A percentile compares a stretch with the other conserved stretches of the same genome.
These are phyloP conservation scores for Pseudogymnoascus sp. DNA, from an alignment of 2,329 filamentous ascomycete species.

Conservation along the genomic window DNA sequence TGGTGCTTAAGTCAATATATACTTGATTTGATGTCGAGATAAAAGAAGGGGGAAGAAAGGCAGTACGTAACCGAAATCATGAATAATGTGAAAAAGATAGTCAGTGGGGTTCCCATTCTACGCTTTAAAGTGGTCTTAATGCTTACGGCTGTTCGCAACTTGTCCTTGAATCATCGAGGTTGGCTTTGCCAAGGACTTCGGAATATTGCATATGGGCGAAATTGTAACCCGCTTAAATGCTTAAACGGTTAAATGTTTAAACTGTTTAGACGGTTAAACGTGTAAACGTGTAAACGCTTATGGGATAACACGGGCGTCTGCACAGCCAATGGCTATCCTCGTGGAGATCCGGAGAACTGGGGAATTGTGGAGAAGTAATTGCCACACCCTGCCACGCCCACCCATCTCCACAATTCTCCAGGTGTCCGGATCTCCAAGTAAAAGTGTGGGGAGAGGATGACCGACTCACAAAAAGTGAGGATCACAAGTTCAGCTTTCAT, in stretches of 20 bases:
- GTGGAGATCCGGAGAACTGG: neutral
- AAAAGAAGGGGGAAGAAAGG: neutral
- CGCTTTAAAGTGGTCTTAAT: neutral
- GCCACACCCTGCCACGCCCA: no score
- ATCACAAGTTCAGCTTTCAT: neutral
- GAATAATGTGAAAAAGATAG: neutral
- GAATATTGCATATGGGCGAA: slow-evolving; percentile 13
- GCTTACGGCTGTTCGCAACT: neutral
- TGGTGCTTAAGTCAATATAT: neutral
- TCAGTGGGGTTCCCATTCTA: neutral
- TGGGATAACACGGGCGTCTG: neutral
- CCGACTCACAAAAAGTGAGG: neutral
- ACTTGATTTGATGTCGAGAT: neutral
- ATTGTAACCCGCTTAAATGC: neutral
- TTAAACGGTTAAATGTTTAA: neutral
- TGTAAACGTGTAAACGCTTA: neutral
- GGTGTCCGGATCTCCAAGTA: neutral
- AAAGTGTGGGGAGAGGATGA: neutral
- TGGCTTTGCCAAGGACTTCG: neutral
- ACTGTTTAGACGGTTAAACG: neutral
- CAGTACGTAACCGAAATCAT: neutral
- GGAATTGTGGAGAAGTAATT: neutral
- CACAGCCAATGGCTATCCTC: neutral
- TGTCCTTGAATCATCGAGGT: neutral
- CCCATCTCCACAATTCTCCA: neutral